Evolutionary conservation across 768 basidiomycete species (phyloP).

Genomic region (Phylloporus arenicola): DNA sequence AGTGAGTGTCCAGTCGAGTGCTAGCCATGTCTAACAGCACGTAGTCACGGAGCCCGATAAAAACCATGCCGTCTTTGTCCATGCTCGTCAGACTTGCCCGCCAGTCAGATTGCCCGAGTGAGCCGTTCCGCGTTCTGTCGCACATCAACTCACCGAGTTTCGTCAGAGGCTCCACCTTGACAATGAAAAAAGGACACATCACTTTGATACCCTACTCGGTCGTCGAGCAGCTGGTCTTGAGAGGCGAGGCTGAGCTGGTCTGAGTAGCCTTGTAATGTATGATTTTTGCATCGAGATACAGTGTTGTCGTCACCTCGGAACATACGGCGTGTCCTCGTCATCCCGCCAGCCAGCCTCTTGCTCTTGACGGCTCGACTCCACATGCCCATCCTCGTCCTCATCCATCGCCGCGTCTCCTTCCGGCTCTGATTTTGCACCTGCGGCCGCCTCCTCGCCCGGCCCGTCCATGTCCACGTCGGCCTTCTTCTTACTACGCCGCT

Average conservation of each 20-base stretch:
- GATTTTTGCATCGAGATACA: slow-evolving; percentile 7
- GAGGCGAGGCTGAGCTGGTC: slow-evolving; percentile 74
- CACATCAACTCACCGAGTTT: not conserved
- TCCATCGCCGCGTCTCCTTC: slow-evolving; percentile 34
- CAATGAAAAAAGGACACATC: slow-evolving; percentile 78
- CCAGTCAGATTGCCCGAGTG: slow-evolving; percentile 66
- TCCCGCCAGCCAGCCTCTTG: slow-evolving; percentile 41
- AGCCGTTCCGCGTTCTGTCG: slow-evolving; percentile 16
- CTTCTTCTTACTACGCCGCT: slow-evolving; percentile 49
- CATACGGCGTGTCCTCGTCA: slow-evolving; percentile 39
- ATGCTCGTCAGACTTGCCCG: slow-evolving; percentile 67
- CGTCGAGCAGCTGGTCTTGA: slow-evolving; percentile 65
- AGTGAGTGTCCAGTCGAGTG: slow-evolving; percentile 35
- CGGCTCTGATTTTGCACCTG: slow-evolving; percentile 34
- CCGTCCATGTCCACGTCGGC: slow-evolving; percentile 31
- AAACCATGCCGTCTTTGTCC: slow-evolving; percentile 73
- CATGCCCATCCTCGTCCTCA: slow-evolving; percentile 40
- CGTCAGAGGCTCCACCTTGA: slow-evolving; percentile 60
- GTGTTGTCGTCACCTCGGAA: slow-evolving; percentile 30
- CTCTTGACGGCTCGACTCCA: slow-evolving; percentile 36
- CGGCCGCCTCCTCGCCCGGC: slow-evolving; percentile 32
- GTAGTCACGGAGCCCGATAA: slow-evolving; percentile 77
- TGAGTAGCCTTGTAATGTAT: slow-evolving; percentile 33
- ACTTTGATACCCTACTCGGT: slow-evolving; percentile 72
- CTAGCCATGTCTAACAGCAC: slow-evolving; percentile 4